Evolutionary conservation across 148 eudicot species (phyloP).

Genomic region (Chenopodium quinoa): DNA sequence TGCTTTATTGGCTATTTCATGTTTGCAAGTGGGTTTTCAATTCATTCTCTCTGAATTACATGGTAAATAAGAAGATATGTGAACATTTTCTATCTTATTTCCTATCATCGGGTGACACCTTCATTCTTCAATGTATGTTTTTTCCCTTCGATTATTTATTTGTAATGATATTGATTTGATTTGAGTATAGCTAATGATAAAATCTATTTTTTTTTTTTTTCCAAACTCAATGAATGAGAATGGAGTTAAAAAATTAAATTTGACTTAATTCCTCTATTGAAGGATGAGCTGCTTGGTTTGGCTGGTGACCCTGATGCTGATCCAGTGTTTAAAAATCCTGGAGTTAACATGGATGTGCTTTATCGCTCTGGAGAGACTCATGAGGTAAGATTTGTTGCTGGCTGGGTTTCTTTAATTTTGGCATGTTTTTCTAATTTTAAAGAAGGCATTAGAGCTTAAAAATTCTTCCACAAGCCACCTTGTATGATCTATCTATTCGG

Average conservation of each 20-base stretch:
- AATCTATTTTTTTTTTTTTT: too few relatives aligned
- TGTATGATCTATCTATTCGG: background rate
- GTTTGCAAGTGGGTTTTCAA: background rate
- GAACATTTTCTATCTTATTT: background rate
- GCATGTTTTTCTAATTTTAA: too few relatives aligned
- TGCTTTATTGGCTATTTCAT: background rate
- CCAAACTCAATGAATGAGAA: background rate
- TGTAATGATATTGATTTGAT: background rate
- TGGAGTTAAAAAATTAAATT: background rate
- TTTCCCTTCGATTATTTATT: background rate
- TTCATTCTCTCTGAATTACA: background rate
- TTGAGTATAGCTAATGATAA: background rate
- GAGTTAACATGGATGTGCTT: constrained; percentile 69
- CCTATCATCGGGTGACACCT: background rate
- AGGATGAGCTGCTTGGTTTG: constrained; percentile 97
- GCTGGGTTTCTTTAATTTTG: background rate
- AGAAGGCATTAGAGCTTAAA: too few relatives aligned
- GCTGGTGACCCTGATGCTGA: constrained; percentile 59
- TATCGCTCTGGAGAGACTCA: constrained; percentile 91
- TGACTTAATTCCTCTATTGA: constrained; percentile 16
- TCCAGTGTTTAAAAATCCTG: constrained; percentile 50
- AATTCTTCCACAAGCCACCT: background rate
- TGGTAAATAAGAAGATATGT: too few relatives aligned
- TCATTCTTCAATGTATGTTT: background rate
- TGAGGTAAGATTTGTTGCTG: constrained; percentile 43